Evolutionary conservation across 2,329 filamentous ascomycete genomes (phyloP), one percentile per base, ranked within the genome.

Genomic region (Sclerotinia spermophila): DNA sequence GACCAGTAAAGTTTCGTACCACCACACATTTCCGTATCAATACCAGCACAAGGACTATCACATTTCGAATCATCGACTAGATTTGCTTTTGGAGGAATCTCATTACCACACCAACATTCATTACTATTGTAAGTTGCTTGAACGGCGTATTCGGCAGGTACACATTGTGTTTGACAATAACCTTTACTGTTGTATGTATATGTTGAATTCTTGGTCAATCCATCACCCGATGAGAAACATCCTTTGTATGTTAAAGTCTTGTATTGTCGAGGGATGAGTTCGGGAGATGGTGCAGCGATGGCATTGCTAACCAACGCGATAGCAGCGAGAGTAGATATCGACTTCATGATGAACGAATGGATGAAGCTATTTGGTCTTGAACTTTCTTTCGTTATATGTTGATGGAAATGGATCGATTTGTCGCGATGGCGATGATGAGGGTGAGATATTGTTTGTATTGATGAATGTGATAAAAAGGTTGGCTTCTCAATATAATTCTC

Each of bases 81-180:
- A 42, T 74, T 70, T 30, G 55, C 70, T 6, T 71, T 60, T 13
- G 76, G 72, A 27, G 79, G 79, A n/a, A 79, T 33, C 17, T 69
- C 67, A 24, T 76, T 58, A 66, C 77, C 77, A 67, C 79, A 80
- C 68, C 73, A 79, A 71, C 79, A 80, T n/a, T 74, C 72, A 10
- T 58, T 72, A 15, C 55, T 65, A 33, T 74, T 73, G 15, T 72
- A 74, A n/a, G 74, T 77, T 35, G 75, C 77, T 61, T 78, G 72
- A 15, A 75, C 74, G 2, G 74, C 58, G n/a, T 67, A 69, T 38
- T 69, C 71, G 56, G 60, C 10, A 5, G 69, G 72, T 27, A 72
- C 69, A 69, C 77, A 79, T 53, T 71, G 45, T 8, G 42, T 51
- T 58, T 75, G 74, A 59, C 76, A 80, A 21, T 73, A 74, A 53